Percentiles rank a stretch among this genome's conserved stretches.
These are phyloP conservation scores for Leonotis leonurus DNA, from an alignment of 257 asterid genomes.

Conservation along the genomic window DNA sequence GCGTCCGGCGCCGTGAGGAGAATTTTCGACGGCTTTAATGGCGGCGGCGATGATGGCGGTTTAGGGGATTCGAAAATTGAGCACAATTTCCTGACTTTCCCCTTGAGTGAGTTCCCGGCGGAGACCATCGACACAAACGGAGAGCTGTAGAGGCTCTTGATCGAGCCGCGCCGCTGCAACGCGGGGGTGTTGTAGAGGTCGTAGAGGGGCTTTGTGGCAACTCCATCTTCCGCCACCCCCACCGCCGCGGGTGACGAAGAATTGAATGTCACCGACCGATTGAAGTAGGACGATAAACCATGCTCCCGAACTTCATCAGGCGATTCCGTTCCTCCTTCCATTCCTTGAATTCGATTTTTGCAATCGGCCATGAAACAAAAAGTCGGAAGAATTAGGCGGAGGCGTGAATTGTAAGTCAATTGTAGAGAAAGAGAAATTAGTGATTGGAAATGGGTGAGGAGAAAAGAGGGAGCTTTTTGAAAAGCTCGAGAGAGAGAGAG, in stretches of 20 bases:
- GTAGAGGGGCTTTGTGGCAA: slow-evolving; percentile 35
- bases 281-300: slow-evolving; percentile 29
- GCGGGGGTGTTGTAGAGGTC: slow-evolving; percentile 29
- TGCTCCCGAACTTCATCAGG: not conserved
- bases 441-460: not conserved
- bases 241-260: slow-evolving; percentile 15
- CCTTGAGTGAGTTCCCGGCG: slow-evolving; percentile 64
- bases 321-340: slow-evolving; percentile 28
- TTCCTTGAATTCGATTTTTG: slow-evolving; percentile 18
- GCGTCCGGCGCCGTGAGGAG: slow-evolving; percentile 21
- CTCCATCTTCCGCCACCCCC: slow-evolving; percentile 15
- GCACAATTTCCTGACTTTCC: slow-evolving; percentile 64
- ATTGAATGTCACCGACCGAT: slow-evolving; percentile 53
- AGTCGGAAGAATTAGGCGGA: not conserved
- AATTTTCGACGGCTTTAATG: slow-evolving; percentile 22
- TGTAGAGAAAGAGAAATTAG: slow-evolving; percentile 25
- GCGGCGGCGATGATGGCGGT: slow-evolving; percentile 14
- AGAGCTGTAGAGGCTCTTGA: slow-evolving; percentile 47
- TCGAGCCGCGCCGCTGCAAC: slow-evolving; percentile 53
- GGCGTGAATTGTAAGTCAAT: slow-evolving; percentile 29
- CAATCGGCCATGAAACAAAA: slow-evolving; percentile 35
- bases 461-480: slow-evolving; percentile 8
- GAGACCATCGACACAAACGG: slow-evolving; percentile 54
- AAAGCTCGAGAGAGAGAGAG: slow-evolving; percentile 18
- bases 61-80: slow-evolving; percentile 63